Evolutionary conservation across 257 asterid species (phyloP).

Genomic region (Linaria vulgaris): DNA sequence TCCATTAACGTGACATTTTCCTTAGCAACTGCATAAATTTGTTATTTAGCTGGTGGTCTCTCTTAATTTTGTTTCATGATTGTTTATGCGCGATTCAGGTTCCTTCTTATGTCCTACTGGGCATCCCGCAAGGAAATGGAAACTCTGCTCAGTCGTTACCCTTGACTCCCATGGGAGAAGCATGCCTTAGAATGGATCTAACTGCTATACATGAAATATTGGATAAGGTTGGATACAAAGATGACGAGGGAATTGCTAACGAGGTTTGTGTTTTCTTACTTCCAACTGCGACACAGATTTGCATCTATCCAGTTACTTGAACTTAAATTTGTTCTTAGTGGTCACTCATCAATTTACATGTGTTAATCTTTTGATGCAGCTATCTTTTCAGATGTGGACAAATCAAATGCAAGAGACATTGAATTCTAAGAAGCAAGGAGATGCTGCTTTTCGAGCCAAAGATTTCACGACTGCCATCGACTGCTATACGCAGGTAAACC

Average conservation of each 20-base stretch:
- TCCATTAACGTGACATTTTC: no score
- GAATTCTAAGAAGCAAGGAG: conserved; percentile 89
- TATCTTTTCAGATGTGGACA: conserved; percentile 97
- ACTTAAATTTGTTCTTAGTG: neutral
- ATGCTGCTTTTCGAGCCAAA: conserved; percentile 88
- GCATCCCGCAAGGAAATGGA: conserved; percentile 56
- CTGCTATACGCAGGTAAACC: conserved; percentile 71
- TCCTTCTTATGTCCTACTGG: conserved; percentile 78
- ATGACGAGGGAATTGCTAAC: conserved; percentile 84
- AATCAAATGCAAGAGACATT: conserved; percentile 92
- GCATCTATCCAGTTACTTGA: neutral
- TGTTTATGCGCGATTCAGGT: conserved; percentile 43
- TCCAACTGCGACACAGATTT: neutral
- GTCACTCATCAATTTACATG: neutral
- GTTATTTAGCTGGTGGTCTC: neutral
- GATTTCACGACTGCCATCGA: conserved; percentile 74
- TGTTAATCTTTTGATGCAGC: conserved; percentile 50
- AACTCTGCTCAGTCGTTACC: conserved; percentile 29
- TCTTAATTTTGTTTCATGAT: neutral
- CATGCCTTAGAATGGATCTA: conserved; percentile 90
- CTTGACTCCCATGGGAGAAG: conserved; percentile 89
- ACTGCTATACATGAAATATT: conserved; percentile 81
- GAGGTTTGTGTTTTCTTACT: conserved; percentile 52
- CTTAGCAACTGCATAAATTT: no score
- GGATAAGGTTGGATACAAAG: conserved; percentile 81